Percentiles rank a stretch among this genome's conserved stretches.
Evolutionary conservation across 805 yeast species (phyloP).

Genomic region (Ogataea philodendri): DNA sequence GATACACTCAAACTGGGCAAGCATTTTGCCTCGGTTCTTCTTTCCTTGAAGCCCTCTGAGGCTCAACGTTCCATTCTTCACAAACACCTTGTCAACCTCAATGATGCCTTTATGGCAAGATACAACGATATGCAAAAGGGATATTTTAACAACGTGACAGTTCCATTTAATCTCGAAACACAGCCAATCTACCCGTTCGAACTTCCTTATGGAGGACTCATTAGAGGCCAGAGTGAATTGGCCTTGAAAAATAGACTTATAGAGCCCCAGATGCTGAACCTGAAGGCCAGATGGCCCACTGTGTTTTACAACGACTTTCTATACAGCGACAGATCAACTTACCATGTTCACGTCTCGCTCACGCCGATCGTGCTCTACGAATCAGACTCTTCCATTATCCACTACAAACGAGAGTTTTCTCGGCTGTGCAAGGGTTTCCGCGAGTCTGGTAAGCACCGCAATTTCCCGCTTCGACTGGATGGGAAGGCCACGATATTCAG

Average conservation of each 20-base stretch:
- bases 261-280: conserved; percentile 21
- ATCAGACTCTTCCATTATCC: conserved; percentile 5
- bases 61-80: conserved; percentile 17
- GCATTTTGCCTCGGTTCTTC: conserved; percentile 18
- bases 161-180: conserved; percentile 18
- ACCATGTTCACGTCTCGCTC: conserved; percentile 23
- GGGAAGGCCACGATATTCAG: conserved; percentile 15
- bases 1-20: conserved; percentile 1
- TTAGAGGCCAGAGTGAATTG: conserved; percentile 22
- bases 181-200: conserved; percentile 21
- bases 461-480: conserved; percentile 9
- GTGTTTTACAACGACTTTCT: conserved; percentile 20
- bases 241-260: conserved; percentile 19
- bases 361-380: conserved; percentile 29
- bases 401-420: conserved; percentile 16
- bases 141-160: conserved; percentile 19
- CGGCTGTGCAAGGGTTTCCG: conserved; percentile 10
- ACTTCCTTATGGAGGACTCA: conserved; percentile 25
- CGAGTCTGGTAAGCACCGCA: conserved; percentile 4
- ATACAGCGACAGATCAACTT: conserved; percentile 13
- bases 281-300: conserved; percentile 24
- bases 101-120: conserved; percentile 18
- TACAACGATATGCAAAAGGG: conserved; percentile 22
- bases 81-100: conserved; percentile 16
- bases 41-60: conserved; percentile 17